Conservation (phyloP, 768 basidiomycete genomes). For the Termitomyces bulborhizus region DNA sequence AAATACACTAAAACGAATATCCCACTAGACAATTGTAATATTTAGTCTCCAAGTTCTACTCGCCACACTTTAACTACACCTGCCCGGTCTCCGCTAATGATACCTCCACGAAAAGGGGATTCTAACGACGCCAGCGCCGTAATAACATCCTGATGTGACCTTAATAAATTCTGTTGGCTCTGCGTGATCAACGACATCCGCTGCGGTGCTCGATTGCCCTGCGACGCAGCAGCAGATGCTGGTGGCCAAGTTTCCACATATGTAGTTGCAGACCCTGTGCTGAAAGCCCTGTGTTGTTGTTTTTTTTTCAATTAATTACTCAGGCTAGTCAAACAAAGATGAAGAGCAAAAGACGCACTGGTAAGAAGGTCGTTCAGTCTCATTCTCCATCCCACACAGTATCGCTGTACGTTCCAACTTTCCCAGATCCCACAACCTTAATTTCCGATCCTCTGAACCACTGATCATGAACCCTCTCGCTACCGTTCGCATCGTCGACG, state of each 20-base stretch:
- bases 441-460: constrained; percentile 85
- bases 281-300: constrained; percentile 23
- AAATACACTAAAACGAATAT: background rate
- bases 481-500: constrained; percentile 29
- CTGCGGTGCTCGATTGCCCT: constrained; percentile 64
- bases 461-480: constrained; percentile 73
- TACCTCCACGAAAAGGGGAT: constrained; percentile 86
- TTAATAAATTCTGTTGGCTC: constrained; percentile 79
- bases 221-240: constrained; percentile 33
- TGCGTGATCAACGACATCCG: constrained; percentile 73
- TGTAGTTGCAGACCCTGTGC: constrained; percentile 40
- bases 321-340: background rate
- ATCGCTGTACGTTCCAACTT: constrained; percentile 68
- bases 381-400: constrained; percentile 72
- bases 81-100: constrained; percentile 87
- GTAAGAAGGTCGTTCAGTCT: constrained; percentile 71
- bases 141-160: constrained; percentile 87
- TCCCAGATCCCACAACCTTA: constrained; percentile 85
- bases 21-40: background rate
- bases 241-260: constrained; percentile 63
- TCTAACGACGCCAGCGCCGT: constrained; percentile 84
- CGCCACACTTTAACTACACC: constrained; percentile 92
- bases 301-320: background rate
- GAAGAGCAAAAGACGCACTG: constrained; percentile 40
- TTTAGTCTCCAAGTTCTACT: constrained; percentile 46